Conservation (phyloP, 805 yeast genomes). For the Nakazawaea siamensis region DNA sequence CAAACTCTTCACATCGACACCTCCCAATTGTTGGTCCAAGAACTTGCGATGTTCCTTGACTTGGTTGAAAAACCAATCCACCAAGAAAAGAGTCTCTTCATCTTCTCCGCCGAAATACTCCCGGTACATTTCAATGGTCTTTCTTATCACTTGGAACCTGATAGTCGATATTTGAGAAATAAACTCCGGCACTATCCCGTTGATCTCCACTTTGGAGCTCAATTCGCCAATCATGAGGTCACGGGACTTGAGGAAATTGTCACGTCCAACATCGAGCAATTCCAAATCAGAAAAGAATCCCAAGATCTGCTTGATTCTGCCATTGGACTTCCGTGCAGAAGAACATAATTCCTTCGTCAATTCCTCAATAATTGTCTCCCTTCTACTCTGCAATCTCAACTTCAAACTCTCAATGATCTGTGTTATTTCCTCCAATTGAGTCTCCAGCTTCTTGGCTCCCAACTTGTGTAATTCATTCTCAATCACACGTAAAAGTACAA, state of each 20-base stretch:
- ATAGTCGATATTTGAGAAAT: constrained; percentile 56
- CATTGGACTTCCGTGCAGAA: constrained; percentile 12
- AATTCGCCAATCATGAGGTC: constrained; percentile 37
- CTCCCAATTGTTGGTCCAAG: constrained; percentile 60
- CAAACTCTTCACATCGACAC: constrained; percentile 44
- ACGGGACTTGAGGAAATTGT: constrained; percentile 39
- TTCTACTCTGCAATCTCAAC: constrained; percentile 11
- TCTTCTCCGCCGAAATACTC: constrained; percentile 35
- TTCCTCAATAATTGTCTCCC: constrained; percentile 6
- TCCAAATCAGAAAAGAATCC: constrained; percentile 29
- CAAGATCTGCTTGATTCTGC: constrained; percentile 15
- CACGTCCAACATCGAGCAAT: constrained; percentile 38
- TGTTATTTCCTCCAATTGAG: constrained; percentile 27
- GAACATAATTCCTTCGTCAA: constrained; percentile 1
- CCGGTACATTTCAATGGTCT: constrained; percentile 48
- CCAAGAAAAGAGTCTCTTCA: constrained; percentile 36
- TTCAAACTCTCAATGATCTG: constrained; percentile 16
- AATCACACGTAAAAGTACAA: constrained; percentile 18
- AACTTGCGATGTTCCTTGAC: constrained; percentile 49
- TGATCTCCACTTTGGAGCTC: constrained; percentile 40
- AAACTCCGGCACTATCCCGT: constrained; percentile 46
- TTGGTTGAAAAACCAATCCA: constrained; percentile 71
- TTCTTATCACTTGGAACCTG: constrained; percentile 49
- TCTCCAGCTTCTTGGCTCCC: constrained; percentile 10
- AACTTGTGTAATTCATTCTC: constrained; percentile 14